Base-by-base conservation (phyloP, 1,284 basidiomycete species). In the Lignosus rhinocerotis region DNA sequence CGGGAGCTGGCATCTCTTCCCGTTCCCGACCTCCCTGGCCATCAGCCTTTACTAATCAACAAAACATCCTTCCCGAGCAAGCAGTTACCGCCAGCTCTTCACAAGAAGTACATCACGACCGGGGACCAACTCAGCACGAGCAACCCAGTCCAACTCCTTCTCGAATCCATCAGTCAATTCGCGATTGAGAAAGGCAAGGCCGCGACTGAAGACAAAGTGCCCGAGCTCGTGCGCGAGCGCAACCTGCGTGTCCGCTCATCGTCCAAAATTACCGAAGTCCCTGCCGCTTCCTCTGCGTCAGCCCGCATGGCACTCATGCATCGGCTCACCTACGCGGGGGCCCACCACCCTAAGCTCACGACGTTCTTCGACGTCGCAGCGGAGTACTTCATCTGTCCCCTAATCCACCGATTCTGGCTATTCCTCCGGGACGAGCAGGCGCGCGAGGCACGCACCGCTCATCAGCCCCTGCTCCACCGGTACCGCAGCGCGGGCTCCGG, bases 331-430 rank as follows among this genome's bases (percentile, higher is more conserved):
- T 12, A 31, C 10, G 16, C 45, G 8, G 50, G 46, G 2, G 30
- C 57, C 3, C 52, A 48, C 12, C 62, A 64, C 46, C 66, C 68
- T 9, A 63, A 61, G 45, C 55, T 55, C 36, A 76, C 67, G 41
- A 76, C 80, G 0, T 96, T 90, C 74, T 86, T 84, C n/a, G 80
- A 85, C 46, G 76, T 96, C 30, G 93, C 93, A 0, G 90, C 90
- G 1, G 92, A 94, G 68, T 87, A 76, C 72, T 97, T 96, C 73
- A 82, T 97, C 53, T 84, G 89, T 55, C 96, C 96, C 0, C 77
- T 98, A 33, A 82, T 98, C 70, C 92, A 94, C 66, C 86, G 89
- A 8, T 96, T 98, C 73, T 96, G 94, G 92, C 70, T 83, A n/a
- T 92, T 94, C 73, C 82, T 95, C 44, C 84, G 90, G 14, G 92